These are phyloP conservation scores for Kodamaea neixiangensis DNA, from an alignment of 805 yeast species.

Conservation along the genomic window DNA sequence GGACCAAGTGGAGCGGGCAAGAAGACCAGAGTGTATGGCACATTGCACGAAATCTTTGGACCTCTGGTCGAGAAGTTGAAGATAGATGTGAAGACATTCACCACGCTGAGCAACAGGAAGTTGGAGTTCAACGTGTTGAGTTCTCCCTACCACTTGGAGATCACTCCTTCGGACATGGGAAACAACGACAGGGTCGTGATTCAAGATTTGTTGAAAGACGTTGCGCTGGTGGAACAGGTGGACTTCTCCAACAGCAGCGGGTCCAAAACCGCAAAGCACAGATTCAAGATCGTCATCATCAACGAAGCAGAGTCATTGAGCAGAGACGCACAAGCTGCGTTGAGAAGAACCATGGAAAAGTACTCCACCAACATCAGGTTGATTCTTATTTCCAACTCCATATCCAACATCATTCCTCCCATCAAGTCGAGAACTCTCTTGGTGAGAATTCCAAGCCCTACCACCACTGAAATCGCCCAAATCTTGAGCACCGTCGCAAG, in stretches of 20 bases:
- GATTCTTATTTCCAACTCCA: constrained; percentile 81
- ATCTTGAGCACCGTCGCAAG: constrained; percentile 58
- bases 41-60: constrained; percentile 80
- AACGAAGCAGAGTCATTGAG: constrained; percentile 90
- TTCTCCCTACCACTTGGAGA: constrained; percentile 86
- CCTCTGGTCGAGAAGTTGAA: constrained; percentile 74
- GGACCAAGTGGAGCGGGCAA: constrained; percentile 99
- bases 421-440: constrained; percentile 90
- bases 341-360: constrained; percentile 95
- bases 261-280: constrained; percentile 31
- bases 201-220: constrained; percentile 89
- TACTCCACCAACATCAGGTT: constrained; percentile 85
- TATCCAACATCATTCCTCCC: constrained; percentile 90
- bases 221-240: constrained; percentile 95
- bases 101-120: constrained; percentile 71
- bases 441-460: constrained; percentile 86
- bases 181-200: constrained; percentile 93
- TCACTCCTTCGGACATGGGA: constrained; percentile 97
- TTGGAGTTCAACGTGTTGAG: constrained; percentile 92
- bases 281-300: constrained; percentile 79
- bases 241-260: constrained; percentile 55
- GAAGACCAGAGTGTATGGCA: constrained; percentile 85
- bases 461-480: constrained; percentile 52
- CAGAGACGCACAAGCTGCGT: constrained; percentile 94
- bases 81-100: constrained; percentile 85